Conservation (phyloP, 2,329 filamentous ascomycete genomes). For the Pseudocercospora ulei region DNA sequence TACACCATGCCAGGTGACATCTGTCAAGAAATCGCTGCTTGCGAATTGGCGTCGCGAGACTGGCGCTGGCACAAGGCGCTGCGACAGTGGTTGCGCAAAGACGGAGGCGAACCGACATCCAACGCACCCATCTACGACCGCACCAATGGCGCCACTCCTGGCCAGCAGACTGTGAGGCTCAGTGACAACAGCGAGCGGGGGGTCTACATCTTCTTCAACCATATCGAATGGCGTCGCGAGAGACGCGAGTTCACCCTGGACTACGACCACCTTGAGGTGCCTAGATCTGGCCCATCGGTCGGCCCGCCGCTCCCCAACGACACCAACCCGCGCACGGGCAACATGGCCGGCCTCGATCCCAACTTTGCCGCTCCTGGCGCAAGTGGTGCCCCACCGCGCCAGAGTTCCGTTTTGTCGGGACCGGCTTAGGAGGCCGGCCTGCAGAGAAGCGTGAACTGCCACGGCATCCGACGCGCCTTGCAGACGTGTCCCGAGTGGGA, state of each 20-base stretch:
- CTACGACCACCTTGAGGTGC: slow-evolving; percentile 43
- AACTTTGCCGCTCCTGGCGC: too few species aligned
- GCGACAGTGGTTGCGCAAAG: slow-evolving; percentile 49
- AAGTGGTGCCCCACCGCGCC: too few species aligned
- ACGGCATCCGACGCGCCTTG: too few species aligned
- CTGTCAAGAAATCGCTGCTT: slow-evolving; percentile 55
- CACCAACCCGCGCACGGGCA: background rate
- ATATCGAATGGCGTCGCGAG: slow-evolving; percentile 45
- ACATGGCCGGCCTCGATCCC: slow-evolving; percentile 3
- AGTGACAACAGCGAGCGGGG: slow-evolving; percentile 44
- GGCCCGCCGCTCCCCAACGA: background rate
- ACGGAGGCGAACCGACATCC: slow-evolving; percentile 36
- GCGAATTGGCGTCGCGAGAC: slow-evolving; percentile 48
- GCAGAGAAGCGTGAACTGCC: too few species aligned
- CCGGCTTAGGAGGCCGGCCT: too few species aligned
- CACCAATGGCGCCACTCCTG: slow-evolving; percentile 25
- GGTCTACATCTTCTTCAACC: slow-evolving; percentile 49
- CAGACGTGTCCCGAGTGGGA: too few species aligned
- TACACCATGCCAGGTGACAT: slow-evolving; percentile 58
- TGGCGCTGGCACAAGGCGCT: slow-evolving; percentile 49
- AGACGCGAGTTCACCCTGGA: slow-evolving; percentile 46
- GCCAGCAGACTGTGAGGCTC: slow-evolving; percentile 37
- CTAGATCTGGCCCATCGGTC: slow-evolving; percentile 27
- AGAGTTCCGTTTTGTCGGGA: too few species aligned
- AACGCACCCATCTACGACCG: slow-evolving; percentile 31